Percentiles rank a stretch among this genome's conserved stretches.
phyloP scores from a whole-genome alignment of 805 yeast genomes.

The Kuraishia molischiana region DNA sequence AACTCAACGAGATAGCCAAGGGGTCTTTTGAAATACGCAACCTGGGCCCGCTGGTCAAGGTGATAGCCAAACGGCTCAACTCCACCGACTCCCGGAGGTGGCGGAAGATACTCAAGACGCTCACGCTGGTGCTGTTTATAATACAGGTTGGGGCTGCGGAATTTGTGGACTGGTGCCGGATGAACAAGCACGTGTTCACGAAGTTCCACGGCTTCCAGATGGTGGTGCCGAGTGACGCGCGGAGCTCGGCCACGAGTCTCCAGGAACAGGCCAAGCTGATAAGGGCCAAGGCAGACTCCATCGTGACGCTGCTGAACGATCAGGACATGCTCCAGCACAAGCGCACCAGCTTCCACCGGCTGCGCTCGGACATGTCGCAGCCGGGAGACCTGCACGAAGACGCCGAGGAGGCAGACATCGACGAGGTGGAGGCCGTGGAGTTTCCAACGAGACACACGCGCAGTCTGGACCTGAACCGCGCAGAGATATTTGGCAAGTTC shows the following conservation, averaged over 20 bases:
- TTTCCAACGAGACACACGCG: constrained; percentile 8
- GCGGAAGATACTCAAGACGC: constrained; percentile 34
- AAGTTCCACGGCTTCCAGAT: constrained; percentile 17
- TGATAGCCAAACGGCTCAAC: constrained; percentile 29
- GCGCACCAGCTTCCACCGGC: constrained; percentile 28
- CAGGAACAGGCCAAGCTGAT: constrained; percentile 21
- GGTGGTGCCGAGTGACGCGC: constrained; percentile 3
- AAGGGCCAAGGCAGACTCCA: constrained; percentile 25
- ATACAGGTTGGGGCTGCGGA: constrained; percentile 43
- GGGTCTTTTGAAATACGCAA: constrained; percentile 31
- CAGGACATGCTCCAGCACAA: constrained; percentile 25
- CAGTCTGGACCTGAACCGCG: constrained; percentile 4
- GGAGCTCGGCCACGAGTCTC: constrained; percentile 12
- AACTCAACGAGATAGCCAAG: constrained; percentile 40
- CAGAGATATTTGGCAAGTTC: constrained; percentile 1
- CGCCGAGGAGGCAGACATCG: constrained; percentile 10
- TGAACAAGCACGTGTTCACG: constrained; percentile 23
- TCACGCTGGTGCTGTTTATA: constrained; percentile 41
- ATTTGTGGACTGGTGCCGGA: constrained; percentile 37
- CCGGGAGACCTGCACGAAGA: constrained; percentile 18
- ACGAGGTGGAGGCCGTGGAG: constrained; percentile 4
- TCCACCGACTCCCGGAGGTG: constrained; percentile 20
- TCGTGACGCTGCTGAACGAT: constrained; percentile 20
- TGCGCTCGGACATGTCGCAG: constrained; percentile 30
- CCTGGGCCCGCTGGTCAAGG: constrained; percentile 26